Base-by-base conservation (phyloP, 129 eudicot genomes). In the Chrysanthemum makinoi region DNA sequence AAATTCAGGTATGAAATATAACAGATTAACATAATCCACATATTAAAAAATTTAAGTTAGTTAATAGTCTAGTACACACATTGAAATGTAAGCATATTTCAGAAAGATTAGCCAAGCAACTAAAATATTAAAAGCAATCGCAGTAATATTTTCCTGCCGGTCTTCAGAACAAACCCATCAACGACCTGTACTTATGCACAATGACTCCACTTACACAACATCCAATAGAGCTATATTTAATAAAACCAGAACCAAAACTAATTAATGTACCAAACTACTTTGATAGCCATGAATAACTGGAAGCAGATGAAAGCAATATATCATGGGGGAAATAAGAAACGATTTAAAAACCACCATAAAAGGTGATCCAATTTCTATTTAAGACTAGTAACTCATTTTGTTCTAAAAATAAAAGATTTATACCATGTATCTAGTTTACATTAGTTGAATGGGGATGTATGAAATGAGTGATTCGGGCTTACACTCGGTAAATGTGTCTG, bases 401-500 rank as follows among this genome's bases (percentile, higher is more conserved):
- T 55, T 73, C 57, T 60, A 10, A 61, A 62, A 72, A 74, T 70
- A 73, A 74, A 53, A 30, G 51, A 62, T 62, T 65, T 16, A 18
- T 18, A 47, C n/a, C 19, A 17, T 68, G 50, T 72, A 64, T 56
- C 67, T 14, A 81, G 81, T 66, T 77, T 81, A 84, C 85, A 86
- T 62, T 68, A 75, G 81, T 81, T 73, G 72, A 75, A 71, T 74
- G 72, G 72, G 66, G 68, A 48, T 55, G 69, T 64, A 74, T 59
- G 46, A 69, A 74, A 63, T 72, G 83, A 83, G 83, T 80, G 79
- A 80, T 73, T 80, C 69, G 46, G 46, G 46, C 93, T 86, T 86
- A 89, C 90, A 80, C 80, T 86, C 77, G 35, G 69, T 66, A 71
- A 74, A 69, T 74, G 72, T 82, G 84, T 63, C 77, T 57, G 72